These are phyloP conservation scores for Phoenix dactylifera DNA, from an alignment of 176 grass and related monocot genomes.

Conservation along the genomic window DNA sequence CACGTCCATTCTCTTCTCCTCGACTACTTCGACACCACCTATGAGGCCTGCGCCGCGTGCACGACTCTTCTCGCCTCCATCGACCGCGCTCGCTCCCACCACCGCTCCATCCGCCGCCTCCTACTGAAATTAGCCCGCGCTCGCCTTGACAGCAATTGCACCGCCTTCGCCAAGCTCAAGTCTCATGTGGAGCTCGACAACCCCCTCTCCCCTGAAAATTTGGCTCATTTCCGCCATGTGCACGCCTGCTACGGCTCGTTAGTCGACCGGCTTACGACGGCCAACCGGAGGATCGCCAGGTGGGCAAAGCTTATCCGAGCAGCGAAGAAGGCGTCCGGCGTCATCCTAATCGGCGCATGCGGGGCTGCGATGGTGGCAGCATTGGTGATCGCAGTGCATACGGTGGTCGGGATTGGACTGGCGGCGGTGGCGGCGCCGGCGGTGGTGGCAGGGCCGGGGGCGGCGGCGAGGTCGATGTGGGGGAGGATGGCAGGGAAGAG, in stretches of 20 bases:
- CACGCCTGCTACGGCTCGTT: conserved; percentile 40
- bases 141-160: neutral
- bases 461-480: neutral
- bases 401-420: conserved; percentile 29
- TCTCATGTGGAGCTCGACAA: conserved; percentile 39
- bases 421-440: neutral
- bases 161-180: conserved; percentile 17
- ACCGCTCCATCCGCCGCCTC: conserved; percentile 36
- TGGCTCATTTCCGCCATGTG: conserved; percentile 29
- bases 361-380: conserved; percentile 19
- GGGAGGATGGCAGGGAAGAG: neutral
- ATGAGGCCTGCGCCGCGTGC: conserved; percentile 51
- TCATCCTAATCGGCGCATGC: conserved; percentile 25
- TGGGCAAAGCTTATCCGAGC: conserved; percentile 8
- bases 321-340: conserved; percentile 19
- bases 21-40: conserved; percentile 65
- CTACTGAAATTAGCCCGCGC: conserved; percentile 23
- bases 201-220: conserved; percentile 32
- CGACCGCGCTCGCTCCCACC: conserved; percentile 34
- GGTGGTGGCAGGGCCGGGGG: neutral
- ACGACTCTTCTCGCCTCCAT: conserved; percentile 41
- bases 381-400: conserved; percentile 30
- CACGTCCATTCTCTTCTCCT: conserved; percentile 27
- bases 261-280: conserved; percentile 20
- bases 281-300: conserved; percentile 22